These are phyloP conservation scores for Diaporthe humulicola DNA, from an alignment of 2,329 filamentous ascomycete species.

Conservation along the genomic window DNA sequence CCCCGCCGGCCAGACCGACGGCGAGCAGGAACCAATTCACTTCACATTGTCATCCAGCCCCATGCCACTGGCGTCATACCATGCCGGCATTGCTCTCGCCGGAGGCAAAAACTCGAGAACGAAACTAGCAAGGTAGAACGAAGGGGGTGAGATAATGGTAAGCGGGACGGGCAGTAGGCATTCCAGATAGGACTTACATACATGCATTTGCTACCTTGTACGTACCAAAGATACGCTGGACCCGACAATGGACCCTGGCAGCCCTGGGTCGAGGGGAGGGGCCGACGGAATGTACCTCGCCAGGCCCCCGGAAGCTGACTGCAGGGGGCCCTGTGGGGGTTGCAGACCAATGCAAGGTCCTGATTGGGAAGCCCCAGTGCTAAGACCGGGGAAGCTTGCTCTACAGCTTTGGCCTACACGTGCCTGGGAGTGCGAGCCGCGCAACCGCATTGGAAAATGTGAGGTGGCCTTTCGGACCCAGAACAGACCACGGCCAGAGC, in stretches of 20 bases:
- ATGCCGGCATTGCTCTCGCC: neutral
- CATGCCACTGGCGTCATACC: conserved; percentile 26
- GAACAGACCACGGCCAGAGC: neutral
- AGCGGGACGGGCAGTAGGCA: neutral
- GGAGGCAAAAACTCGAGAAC: neutral
- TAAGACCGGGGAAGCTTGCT: conserved; percentile 29
- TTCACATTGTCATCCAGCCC: neutral
- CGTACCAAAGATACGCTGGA: neutral
- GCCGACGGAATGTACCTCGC: conserved; percentile 19
- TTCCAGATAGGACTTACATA: neutral
- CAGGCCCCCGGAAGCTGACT: conserved; percentile 8
- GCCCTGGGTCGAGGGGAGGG: neutral
- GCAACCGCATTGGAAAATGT: conserved; percentile 26
- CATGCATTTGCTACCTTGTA: neutral
- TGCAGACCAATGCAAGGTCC: conserved; percentile 21
- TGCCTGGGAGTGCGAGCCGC: conserved; percentile 14
- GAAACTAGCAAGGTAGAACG: conserved; percentile 3
- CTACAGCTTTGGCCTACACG: conserved; percentile 15
- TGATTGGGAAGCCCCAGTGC: conserved; percentile 26
- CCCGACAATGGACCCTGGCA: conserved; percentile 5
- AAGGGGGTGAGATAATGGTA: conserved; percentile 1
- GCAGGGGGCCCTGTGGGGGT: conserved; percentile 10
- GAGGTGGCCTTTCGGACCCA: conserved; percentile 34
- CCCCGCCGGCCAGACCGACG: neutral
- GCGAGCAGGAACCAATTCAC: neutral